These are phyloP conservation scores for Scopulariopsis brevicaulis DNA, from an alignment of 2,329 filamentous ascomycete species.

Conservation along the genomic window DNA sequence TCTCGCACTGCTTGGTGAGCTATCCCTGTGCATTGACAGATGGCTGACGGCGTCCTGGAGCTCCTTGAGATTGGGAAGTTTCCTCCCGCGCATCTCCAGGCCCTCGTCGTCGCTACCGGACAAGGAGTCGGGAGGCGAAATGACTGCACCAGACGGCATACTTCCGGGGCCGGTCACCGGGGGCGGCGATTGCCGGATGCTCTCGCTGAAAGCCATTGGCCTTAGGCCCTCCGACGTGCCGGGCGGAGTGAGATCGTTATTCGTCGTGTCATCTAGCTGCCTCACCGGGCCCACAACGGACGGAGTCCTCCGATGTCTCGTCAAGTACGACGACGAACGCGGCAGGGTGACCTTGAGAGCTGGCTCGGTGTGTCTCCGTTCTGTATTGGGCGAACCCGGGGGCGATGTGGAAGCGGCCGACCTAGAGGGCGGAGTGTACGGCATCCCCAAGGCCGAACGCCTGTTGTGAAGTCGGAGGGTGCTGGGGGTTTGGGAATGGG, in stretches of 20 bases:
- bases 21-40: slow-evolving; percentile 55
- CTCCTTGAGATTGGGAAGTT: slow-evolving; percentile 46
- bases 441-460: slow-evolving; percentile 45
- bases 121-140: slow-evolving; percentile 78
- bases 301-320: slow-evolving; percentile 48
- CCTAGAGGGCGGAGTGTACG: slow-evolving; percentile 74
- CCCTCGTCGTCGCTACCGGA: slow-evolving; percentile 68
- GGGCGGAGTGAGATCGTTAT: slow-evolving; percentile 30
- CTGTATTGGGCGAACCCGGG: slow-evolving; percentile 42
- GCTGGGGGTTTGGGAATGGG: not conserved
- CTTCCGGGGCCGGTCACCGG: slow-evolving; percentile 58
- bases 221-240: slow-evolving; percentile 38
- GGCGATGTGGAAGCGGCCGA: slow-evolving; percentile 50
- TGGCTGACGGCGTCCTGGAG: slow-evolving; percentile 74
- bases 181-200: slow-evolving; percentile 74
- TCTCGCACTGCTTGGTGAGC: slow-evolving; percentile 34
- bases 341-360: slow-evolving; percentile 30
- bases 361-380: slow-evolving; percentile 40
- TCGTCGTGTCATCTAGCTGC: slow-evolving; percentile 7
- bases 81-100: slow-evolving; percentile 31
- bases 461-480: not conserved
- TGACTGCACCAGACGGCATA: slow-evolving; percentile 75
- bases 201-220: slow-evolving; percentile 38
- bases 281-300: slow-evolving; percentile 21
- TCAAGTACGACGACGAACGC: slow-evolving; percentile 54